phyloP scores from a whole-genome alignment of 1,139 yeast genomes.

The Barnettozyma hawaiiensis region DNA sequence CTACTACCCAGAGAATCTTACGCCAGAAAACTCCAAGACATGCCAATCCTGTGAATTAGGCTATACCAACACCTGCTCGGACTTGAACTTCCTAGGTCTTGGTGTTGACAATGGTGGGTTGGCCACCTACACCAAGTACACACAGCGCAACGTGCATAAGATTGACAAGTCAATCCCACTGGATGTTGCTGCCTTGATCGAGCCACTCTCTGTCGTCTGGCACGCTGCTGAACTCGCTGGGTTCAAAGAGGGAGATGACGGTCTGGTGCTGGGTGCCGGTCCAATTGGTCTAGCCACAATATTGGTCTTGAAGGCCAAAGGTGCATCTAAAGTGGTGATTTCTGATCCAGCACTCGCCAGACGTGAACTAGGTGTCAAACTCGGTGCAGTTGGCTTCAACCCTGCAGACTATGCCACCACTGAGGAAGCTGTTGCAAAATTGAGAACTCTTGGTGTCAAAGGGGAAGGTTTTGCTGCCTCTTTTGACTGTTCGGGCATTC shows the following conservation, averaged over 20 bases:
- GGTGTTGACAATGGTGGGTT: conserved; percentile 48
- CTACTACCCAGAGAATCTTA: conserved; percentile 26
- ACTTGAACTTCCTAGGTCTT: conserved; percentile 40
- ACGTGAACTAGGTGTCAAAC: conserved; percentile 44
- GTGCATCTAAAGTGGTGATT: conserved; percentile 48
- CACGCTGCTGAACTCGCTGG: conserved; percentile 46
- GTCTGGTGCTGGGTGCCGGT: conserved; percentile 55
- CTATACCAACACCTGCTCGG: conserved; percentile 41
- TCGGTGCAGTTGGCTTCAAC: conserved; percentile 47
- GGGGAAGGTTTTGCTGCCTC: conserved; percentile 52
- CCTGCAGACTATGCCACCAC: conserved; percentile 34
- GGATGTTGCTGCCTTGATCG: conserved; percentile 51
- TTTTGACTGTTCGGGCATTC: conserved; percentile 60
- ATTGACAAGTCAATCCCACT: conserved; percentile 44
- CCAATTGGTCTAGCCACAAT: conserved; percentile 58
- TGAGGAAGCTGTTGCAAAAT: conserved; percentile 30
- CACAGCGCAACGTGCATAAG: conserved; percentile 41
- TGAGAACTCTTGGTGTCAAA: conserved; percentile 38
- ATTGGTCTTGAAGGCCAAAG: conserved; percentile 50
- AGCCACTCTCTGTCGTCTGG: conserved; percentile 56
- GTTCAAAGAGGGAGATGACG: conserved; percentile 43
- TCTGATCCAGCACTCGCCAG: conserved; percentile 56
- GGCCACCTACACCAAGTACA: conserved; percentile 45
- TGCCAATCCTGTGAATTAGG: conserved; percentile 45
- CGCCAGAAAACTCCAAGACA: conserved; percentile 22